Percentiles rank a stretch among this genome's conserved stretches.
Conservation (phyloP, 73 alveolate species). For the Paramecium sonneborni region DNA sequence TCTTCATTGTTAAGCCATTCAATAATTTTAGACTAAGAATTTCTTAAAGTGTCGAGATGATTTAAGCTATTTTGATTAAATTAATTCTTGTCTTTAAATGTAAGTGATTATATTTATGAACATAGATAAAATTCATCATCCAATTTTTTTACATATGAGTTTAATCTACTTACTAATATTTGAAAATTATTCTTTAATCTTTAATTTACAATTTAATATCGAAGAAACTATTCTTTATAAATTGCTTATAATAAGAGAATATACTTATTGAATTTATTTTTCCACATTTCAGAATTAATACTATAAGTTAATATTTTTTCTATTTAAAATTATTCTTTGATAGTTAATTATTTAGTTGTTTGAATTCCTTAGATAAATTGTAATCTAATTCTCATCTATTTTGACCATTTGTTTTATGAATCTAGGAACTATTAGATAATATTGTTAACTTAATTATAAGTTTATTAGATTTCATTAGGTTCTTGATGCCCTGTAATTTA, state of each 20-base stretch:
- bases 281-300: constrained; percentile 4
- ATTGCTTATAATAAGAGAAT: not conserved
- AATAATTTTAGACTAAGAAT: not conserved
- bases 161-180: constrained; percentile 3
- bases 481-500: not conserved
- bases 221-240: not conserved
- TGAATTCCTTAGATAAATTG: not conserved
- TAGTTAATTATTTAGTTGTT: not conserved
- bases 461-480: not conserved
- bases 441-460: not conserved
- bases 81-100: not conserved
- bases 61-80: not conserved
- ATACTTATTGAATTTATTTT: not conserved
- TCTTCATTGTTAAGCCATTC: constrained; percentile 8
- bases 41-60: not conserved
- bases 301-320: not conserved
- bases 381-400: constrained; percentile 7
- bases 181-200: not conserved
- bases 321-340: constrained; percentile 2
- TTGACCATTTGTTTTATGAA: not conserved
- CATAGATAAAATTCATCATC: not conserved
- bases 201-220: not conserved
- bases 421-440: not conserved
- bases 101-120: not conserved
- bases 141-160: not conserved